Percentiles rank a stretch among this genome's conserved stretches.
Evolutionary conservation across 2,329 filamentous ascomycete genomes (phyloP).

Genomic region (Hypocreales sp.): DNA sequence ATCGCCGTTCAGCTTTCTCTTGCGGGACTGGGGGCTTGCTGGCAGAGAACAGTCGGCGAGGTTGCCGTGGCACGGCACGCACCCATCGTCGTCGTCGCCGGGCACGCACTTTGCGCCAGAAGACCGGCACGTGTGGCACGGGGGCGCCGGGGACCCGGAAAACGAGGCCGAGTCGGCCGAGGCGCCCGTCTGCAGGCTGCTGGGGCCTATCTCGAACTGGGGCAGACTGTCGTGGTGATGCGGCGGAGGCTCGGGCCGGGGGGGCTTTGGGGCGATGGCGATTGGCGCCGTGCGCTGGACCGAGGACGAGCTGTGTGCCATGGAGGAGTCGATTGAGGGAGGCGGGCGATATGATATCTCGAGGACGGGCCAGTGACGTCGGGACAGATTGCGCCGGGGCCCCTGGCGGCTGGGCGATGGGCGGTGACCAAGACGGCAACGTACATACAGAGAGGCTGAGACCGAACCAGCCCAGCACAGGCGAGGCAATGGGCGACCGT

Average conservation of each 20-base stretch:
- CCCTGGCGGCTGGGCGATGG: too few relatives aligned
- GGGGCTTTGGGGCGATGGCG: conserved; percentile 47
- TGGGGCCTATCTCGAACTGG: conserved; percentile 31
- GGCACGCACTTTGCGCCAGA: conserved; percentile 65
- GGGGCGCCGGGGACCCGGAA: conserved; percentile 27
- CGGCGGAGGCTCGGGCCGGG: conserved; percentile 23
- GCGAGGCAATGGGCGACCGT: too few relatives aligned
- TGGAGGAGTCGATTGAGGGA: conserved; percentile 17
- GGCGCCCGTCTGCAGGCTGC: conserved; percentile 34
- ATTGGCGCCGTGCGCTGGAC: conserved; percentile 48
- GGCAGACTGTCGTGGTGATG: conserved; percentile 30
- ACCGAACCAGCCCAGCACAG: too few relatives aligned
- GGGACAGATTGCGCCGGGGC: too few relatives aligned
- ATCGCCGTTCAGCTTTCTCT: conserved; percentile 60
- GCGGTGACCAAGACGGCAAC: too few relatives aligned
- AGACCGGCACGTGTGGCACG: conserved; percentile 60
- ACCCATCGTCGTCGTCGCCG: conserved; percentile 57
- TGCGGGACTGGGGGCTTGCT: conserved; percentile 61
- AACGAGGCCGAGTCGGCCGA: conserved; percentile 32
- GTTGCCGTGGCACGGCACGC: conserved; percentile 63
- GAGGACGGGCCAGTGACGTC: too few relatives aligned
- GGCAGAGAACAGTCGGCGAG: conserved; percentile 67
- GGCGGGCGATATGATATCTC: too few relatives aligned
- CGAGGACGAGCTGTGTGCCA: conserved; percentile 35
- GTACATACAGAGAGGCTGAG: too few relatives aligned